Evolutionary conservation across 2,329 filamentous ascomycete species (phyloP).

Genomic region (Elsinoe necatrix): DNA sequence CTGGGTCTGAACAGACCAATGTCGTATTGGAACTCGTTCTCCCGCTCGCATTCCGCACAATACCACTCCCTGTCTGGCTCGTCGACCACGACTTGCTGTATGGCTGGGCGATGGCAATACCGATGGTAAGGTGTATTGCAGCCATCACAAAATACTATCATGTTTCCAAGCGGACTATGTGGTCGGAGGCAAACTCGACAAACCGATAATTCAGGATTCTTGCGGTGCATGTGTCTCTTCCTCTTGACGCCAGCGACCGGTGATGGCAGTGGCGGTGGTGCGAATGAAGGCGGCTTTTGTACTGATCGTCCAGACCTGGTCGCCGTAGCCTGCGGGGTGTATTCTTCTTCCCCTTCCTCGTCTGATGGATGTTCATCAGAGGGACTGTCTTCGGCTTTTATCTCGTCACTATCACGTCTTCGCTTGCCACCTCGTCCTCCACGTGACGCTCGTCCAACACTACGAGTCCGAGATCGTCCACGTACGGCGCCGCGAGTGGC

Average conservation of each 20-base stretch:
- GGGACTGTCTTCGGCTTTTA: constrained; percentile 24
- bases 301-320: constrained; percentile 70
- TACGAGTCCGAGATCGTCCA: neutral
- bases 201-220: constrained; percentile 49
- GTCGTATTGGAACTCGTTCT: constrained; percentile 34
- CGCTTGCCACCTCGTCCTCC: constrained; percentile 19
- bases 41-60: constrained; percentile 54
- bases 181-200: constrained; percentile 67
- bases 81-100: constrained; percentile 59
- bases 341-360: constrained; percentile 27
- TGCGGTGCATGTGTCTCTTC: constrained; percentile 49
- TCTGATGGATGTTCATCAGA: constrained; percentile 35
- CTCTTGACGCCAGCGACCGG: constrained; percentile 44
- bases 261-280: constrained; percentile 44
- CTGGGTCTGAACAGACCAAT: constrained; percentile 33
- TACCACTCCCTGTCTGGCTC: constrained; percentile 63
- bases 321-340: constrained; percentile 52
- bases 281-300: constrained; percentile 55
- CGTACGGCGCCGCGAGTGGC: neutral
- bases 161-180: constrained; percentile 62
- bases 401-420: constrained; percentile 23
- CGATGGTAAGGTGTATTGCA: constrained; percentile 77
- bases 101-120: constrained; percentile 67
- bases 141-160: constrained; percentile 78
- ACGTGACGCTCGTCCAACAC: constrained; percentile 16